phyloP scores from a whole-genome alignment of 2,329 filamentous ascomycete species.

The Lomentospora prolificans region DNA sequence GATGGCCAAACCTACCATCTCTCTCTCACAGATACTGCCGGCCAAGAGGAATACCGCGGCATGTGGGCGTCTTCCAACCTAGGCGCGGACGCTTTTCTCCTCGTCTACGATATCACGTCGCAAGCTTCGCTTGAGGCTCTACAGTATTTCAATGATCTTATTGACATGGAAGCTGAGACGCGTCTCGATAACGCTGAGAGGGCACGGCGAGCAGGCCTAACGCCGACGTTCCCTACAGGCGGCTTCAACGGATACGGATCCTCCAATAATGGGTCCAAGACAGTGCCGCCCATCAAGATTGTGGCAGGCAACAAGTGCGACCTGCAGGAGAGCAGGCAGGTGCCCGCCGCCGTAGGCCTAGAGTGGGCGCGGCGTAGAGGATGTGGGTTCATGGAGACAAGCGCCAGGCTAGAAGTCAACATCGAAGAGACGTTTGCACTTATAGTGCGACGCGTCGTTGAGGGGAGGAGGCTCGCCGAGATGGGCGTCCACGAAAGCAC shows the following conservation, averaged over 20 bases:
- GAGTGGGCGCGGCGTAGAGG: slow-evolving; percentile 65
- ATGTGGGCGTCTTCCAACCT: slow-evolving; percentile 78
- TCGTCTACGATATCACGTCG: slow-evolving; percentile 81
- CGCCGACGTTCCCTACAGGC: slow-evolving; percentile 14
- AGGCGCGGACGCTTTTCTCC: slow-evolving; percentile 69
- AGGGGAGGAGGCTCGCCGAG: slow-evolving; percentile 42
- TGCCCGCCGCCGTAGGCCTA: slow-evolving; percentile 60
- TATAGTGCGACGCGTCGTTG: slow-evolving; percentile 51
- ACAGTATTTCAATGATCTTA: slow-evolving; percentile 71
- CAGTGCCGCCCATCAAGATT: slow-evolving; percentile 68
- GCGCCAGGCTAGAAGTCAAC: slow-evolving; percentile 73
- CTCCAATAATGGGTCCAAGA: slow-evolving; percentile 31
- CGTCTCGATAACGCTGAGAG: slow-evolving; percentile 51
- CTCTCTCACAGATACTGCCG: slow-evolving; percentile 71
- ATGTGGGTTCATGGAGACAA: slow-evolving; percentile 87
- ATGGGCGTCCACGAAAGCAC: slow-evolving; percentile 31
- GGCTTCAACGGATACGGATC: slow-evolving; percentile 18
- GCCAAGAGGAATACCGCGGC: slow-evolving; percentile 82
- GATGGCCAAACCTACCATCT: slow-evolving; percentile 76
- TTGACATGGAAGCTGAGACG: slow-evolving; percentile 72
- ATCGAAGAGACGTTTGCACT: slow-evolving; percentile 82
- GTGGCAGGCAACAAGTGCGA: slow-evolving; percentile 85
- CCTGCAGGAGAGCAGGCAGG: slow-evolving; percentile 57
- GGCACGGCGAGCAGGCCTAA: slow-evolving; percentile 33
- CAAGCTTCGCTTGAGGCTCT: slow-evolving; percentile 58